Evolutionary conservation across 257 asterid genomes (phyloP).

Genomic region (Solanum bulbocastanum): DNA sequence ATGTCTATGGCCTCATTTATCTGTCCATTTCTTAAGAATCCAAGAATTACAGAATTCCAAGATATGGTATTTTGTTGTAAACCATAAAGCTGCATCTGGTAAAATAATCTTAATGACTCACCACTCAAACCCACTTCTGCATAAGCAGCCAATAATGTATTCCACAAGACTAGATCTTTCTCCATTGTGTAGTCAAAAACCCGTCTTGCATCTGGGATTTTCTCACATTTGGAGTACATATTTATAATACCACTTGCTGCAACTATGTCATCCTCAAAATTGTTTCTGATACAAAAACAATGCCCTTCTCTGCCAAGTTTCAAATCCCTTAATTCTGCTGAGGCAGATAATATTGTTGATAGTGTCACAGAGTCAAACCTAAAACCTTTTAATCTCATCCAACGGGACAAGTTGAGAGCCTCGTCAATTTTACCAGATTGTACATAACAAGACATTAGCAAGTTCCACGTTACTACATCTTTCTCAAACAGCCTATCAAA

Average conservation of each 20-base stretch:
- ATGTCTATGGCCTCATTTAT: slow-evolving; percentile 15
- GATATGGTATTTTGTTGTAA: slow-evolving; percentile 14
- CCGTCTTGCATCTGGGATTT: slow-evolving; percentile 9
- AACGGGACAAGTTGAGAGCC: slow-evolving; percentile 8
- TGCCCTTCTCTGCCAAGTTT: slow-evolving; percentile 20
- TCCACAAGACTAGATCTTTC: slow-evolving; percentile 21
- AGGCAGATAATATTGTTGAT: slow-evolving; percentile 10
- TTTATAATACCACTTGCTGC: slow-evolving; percentile 10
- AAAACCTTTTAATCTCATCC: slow-evolving; percentile 14
- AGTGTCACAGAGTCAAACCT: slow-evolving; percentile 13
- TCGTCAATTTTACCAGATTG: slow-evolving; percentile 2
- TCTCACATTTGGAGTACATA: slow-evolving; percentile 24
- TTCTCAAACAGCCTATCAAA: slow-evolving; percentile 12
- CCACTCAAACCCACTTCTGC: slow-evolving; percentile 21
- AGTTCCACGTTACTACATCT: slow-evolving; percentile 25
- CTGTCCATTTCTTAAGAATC: slow-evolving; percentile 19
- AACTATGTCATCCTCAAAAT: slow-evolving; percentile 2
- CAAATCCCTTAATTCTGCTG: slow-evolving; percentile 12
- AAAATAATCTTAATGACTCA: slow-evolving; percentile 14
- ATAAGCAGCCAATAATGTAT: slow-evolving; percentile 12
- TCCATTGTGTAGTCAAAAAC: slow-evolving; percentile 11
- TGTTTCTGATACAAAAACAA: slow-evolving; percentile 13
- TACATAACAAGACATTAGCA: slow-evolving; percentile 14
- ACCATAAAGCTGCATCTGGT: slow-evolving; percentile 18
- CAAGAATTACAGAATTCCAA: slow-evolving; percentile 18